Conservation (phyloP, 2,329 filamentous ascomycete genomes). For the Nothophoma quercina region DNA sequence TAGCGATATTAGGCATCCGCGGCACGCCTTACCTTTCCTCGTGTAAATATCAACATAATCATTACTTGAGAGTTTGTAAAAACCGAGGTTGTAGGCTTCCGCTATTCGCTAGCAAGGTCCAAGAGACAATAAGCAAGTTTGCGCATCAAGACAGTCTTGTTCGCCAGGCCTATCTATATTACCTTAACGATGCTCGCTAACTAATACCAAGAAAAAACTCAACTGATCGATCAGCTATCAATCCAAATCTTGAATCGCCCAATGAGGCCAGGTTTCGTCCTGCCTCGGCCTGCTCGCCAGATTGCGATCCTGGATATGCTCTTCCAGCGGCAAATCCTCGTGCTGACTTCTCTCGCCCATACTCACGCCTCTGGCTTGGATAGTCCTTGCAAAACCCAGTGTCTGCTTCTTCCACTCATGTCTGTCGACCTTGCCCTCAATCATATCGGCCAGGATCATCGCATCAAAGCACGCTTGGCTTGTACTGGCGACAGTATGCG, state of each 20-base stretch:
- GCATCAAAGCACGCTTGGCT: conserved; percentile 58
- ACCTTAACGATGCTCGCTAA: background rate
- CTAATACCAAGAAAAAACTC: background rate
- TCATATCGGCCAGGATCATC: conserved; percentile 50
- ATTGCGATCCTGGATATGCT: conserved; percentile 35
- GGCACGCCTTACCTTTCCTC: no score
- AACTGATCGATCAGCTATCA: background rate
- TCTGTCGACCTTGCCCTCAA: conserved; percentile 47
- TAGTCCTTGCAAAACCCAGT: conserved; percentile 46
- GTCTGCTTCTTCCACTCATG: conserved; percentile 48
- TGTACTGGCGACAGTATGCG: conserved; percentile 57
- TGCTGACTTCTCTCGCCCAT: conserved; percentile 54
- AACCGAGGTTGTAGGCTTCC: no score
- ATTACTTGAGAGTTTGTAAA: no score
- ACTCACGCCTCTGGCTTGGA: conserved; percentile 50
- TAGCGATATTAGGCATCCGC: no score
- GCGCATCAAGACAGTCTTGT: no score
- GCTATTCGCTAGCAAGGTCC: no score
- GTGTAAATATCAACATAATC: no score
- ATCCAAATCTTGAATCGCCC: conserved; percentile 24
- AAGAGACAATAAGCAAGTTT: no score
- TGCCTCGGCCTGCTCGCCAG: conserved; percentile 33
- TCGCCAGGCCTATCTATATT: no score
- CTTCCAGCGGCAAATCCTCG: conserved; percentile 37
- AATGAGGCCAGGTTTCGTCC: conserved; percentile 36